phyloP scores from a whole-genome alignment of 2,329 filamentous ascomycete genomes.

The Byssoonygena ceratinophila region DNA sequence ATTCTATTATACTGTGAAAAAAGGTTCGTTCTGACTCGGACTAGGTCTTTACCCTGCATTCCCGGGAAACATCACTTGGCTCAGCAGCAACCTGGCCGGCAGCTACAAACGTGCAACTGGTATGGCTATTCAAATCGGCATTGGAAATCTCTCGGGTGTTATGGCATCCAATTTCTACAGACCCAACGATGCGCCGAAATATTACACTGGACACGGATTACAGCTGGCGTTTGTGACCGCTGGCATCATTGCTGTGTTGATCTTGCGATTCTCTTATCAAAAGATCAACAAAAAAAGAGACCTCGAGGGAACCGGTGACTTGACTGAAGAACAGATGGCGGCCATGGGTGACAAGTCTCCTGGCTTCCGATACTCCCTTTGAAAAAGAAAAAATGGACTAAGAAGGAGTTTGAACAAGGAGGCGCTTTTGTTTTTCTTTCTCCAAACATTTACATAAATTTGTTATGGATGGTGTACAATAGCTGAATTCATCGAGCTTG shows the following conservation, averaged over 20 bases:
- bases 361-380: conserved; percentile 53
- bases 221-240: conserved; percentile 42
- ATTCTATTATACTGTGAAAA: not conserved
- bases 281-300: conserved; percentile 50
- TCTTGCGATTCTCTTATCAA: conserved; percentile 44
- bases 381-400: not conserved
- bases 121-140: conserved; percentile 54
- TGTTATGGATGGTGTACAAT: not conserved
- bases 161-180: conserved; percentile 66
- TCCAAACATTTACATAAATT: not conserved
- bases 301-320: conserved; percentile 34
- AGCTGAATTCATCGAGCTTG: not conserved
- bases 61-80: conserved; percentile 44
- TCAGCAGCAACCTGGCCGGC: conserved; percentile 50
- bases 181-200: conserved; percentile 39
- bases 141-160: conserved; percentile 45
- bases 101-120: conserved; percentile 48
- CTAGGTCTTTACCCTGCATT: conserved; percentile 39
- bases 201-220: conserved; percentile 42
- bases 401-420: not conserved
- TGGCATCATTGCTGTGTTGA: conserved; percentile 37
- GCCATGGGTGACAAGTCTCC: conserved; percentile 51
- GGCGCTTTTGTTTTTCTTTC: not conserved
- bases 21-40: not conserved
- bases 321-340: conserved; percentile 46